Conservation (phyloP, 371 early-diverging fungal genomes). For the Actinomortierella wolfii region DNA sequence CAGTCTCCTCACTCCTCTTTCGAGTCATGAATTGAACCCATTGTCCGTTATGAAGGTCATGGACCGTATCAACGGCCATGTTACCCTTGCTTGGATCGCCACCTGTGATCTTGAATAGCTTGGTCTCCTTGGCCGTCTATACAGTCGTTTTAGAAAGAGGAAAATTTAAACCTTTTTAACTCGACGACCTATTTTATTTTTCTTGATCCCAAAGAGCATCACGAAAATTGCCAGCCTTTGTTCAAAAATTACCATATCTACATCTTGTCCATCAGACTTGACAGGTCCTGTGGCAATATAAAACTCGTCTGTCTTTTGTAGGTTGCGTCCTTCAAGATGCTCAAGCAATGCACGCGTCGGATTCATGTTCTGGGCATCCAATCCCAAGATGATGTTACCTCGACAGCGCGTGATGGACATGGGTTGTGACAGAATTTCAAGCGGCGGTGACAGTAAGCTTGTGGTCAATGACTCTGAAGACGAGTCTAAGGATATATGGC, state of each 20-base stretch:
- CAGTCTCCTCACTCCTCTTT: constrained; percentile 6
- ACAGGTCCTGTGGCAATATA: constrained; percentile 5
- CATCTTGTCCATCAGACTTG: constrained; percentile 1
- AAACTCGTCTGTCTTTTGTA: no score
- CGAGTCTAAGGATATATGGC: no score
- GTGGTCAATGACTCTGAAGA: no score
- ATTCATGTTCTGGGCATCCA: no score
- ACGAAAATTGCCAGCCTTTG: no score
- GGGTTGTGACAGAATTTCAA: neutral
- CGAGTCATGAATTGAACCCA: constrained; percentile 57
- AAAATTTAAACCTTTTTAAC: no score
- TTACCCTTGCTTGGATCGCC: constrained; percentile 81
- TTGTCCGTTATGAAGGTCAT: constrained; percentile 66
- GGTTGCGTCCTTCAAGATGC: no score
- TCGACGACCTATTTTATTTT: no score
- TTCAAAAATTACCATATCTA: neutral
- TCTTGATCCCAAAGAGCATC: no score
- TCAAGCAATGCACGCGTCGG: no score
- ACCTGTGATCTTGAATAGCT: constrained; percentile 68
- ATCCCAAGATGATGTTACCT: constrained; percentile 74
- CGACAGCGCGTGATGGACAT: constrained; percentile 50
- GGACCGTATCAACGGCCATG: constrained; percentile 72
- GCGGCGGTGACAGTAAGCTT: no score
- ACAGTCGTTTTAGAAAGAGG: neutral
- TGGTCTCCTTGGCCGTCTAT: constrained; percentile 44